Evolutionary conservation across 2,329 filamentous ascomycete genomes (phyloP).

Genomic region (Ceratocystis cacaofunesta): DNA sequence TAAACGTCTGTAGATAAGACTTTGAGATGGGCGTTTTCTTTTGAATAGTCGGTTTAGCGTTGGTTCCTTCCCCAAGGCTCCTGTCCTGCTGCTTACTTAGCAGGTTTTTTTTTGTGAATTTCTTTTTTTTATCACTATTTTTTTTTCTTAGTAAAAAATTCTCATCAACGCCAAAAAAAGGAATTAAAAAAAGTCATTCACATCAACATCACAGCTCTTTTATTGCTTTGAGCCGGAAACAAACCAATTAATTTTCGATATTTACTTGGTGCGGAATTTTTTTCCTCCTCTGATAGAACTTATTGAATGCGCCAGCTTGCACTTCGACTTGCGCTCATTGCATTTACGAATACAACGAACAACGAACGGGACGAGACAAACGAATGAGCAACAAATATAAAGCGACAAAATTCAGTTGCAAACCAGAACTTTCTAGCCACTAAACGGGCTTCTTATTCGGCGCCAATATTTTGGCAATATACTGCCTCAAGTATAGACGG

Average conservation of each 20-base stretch:
- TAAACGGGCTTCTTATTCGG: too few relatives aligned
- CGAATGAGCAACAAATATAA: too few relatives aligned
- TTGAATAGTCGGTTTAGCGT: neutral
- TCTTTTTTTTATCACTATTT: neutral
- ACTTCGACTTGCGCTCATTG: neutral
- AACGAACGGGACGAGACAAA: neutral
- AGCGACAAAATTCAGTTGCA: too few relatives aligned
- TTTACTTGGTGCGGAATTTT: neutral
- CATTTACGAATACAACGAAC: neutral
- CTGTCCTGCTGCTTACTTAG: neutral
- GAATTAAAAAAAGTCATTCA: neutral
- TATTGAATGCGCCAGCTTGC: neutral
- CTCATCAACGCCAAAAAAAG: neutral
- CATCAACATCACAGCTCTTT: too few relatives aligned
- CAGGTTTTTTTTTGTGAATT: constrained; percentile 3
- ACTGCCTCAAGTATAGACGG: too few relatives aligned
- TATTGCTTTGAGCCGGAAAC: neutral
- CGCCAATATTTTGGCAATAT: too few relatives aligned
- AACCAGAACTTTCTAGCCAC: too few relatives aligned
- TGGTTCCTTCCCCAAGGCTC: neutral
- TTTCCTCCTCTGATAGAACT: neutral
- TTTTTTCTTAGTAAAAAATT: constrained; percentile 2
- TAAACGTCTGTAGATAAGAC: too few relatives aligned
- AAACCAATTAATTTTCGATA: neutral
- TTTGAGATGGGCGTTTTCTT: neutral